A percentile compares a stretch with the other conserved stretches of the same genome.
Conservation (phyloP, 2,329 filamentous ascomycete species). For the Xylariaceae sp. region DNA sequence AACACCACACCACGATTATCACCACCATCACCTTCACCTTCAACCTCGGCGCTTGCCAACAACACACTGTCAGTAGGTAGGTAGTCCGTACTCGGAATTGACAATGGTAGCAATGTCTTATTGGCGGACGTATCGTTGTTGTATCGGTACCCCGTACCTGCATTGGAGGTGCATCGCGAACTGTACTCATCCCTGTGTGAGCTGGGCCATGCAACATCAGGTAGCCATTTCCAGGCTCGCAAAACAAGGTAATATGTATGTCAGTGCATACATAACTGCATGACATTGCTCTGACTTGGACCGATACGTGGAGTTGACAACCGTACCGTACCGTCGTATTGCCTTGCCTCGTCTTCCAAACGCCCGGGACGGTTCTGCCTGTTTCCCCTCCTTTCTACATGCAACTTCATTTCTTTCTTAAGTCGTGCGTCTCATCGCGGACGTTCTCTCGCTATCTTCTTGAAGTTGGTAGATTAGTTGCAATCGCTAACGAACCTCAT, state of each 20-base stretch:
- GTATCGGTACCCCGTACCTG: not conserved
- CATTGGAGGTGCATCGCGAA: not conserved
- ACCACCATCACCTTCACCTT: not conserved
- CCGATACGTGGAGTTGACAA: not conserved
- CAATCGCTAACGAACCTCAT: no score
- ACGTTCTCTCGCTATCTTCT: constrained; percentile 11
- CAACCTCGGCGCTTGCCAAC: not conserved
- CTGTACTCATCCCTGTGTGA: not conserved
- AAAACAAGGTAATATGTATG: not conserved
- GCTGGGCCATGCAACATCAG: not conserved
- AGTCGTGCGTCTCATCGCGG: constrained; percentile 2
- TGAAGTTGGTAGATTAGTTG: no score
- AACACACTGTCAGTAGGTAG: not conserved
- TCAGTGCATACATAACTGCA: not conserved
- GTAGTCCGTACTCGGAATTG: no score
- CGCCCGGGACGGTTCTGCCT: constrained; percentile 8
- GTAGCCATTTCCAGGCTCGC: not conserved
- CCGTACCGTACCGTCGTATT: not conserved
- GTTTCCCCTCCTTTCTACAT: not conserved
- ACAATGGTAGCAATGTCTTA: not conserved
- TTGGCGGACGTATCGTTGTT: not conserved
- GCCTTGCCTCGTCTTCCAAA: constrained; percentile 8
- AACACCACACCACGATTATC: not conserved
- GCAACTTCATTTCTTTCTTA: constrained; percentile 6
- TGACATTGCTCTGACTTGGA: not conserved